phyloP scores from a whole-genome alignment of 139 green algal genomes.

The Chlorella sorokiniana region DNA sequence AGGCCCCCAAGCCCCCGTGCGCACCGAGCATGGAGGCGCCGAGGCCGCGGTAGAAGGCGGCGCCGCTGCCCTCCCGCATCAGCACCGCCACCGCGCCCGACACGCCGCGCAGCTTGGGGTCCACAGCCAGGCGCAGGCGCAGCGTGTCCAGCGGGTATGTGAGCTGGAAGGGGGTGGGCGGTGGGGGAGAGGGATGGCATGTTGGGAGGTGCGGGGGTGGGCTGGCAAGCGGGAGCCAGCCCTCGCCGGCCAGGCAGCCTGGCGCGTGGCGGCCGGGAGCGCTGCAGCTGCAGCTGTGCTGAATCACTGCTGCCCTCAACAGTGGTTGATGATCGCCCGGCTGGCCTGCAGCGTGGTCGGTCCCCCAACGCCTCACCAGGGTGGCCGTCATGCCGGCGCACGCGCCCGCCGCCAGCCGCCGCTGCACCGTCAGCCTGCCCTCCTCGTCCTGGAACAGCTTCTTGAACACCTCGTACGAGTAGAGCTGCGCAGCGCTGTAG shows the following conservation, averaged over 20 bases:
- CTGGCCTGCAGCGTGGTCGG: too few relatives aligned
- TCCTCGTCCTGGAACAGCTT: slow-evolving; percentile 51
- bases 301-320: too few relatives aligned
- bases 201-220: too few relatives aligned
- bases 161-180: slow-evolving; percentile 40
- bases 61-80: slow-evolving; percentile 60
- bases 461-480: slow-evolving; percentile 78
- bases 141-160: slow-evolving; percentile 87
- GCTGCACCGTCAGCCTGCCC: slow-evolving; percentile 64
- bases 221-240: too few relatives aligned
- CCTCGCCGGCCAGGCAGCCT: too few relatives aligned
- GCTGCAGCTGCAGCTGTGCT: too few relatives aligned
- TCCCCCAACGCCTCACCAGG: slow-evolving; percentile 58
- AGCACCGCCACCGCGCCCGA: slow-evolving; percentile 50
- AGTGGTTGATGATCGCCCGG: too few relatives aligned
- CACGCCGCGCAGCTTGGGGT: slow-evolving; percentile 66
- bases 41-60: slow-evolving; percentile 75
- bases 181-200: neutral
- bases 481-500: slow-evolving; percentile 76
- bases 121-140: slow-evolving; percentile 77
- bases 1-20: neutral
- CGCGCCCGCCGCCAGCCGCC: slow-evolving; percentile 70
- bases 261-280: too few relatives aligned
- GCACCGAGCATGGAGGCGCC: slow-evolving; percentile 66
- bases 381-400: slow-evolving; percentile 75